phyloP scores from a whole-genome alignment of 2,329 filamentous ascomycete genomes.

The Xylaria hypoxylon region DNA sequence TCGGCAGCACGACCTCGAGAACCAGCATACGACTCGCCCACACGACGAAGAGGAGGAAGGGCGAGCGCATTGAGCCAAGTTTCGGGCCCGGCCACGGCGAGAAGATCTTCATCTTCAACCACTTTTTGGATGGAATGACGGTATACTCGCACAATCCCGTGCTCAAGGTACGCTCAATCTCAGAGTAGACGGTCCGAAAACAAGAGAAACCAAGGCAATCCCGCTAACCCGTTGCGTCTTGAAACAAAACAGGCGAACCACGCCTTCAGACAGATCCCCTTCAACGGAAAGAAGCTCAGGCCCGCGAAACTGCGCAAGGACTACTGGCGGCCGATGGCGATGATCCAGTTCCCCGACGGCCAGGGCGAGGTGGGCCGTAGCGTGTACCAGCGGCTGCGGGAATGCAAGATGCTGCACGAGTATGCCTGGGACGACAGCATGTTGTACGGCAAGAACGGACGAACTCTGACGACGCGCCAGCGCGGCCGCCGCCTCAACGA shows the following conservation, averaged over 20 bases:
- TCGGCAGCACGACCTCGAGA: constrained; percentile 47
- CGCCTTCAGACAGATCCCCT: constrained; percentile 57
- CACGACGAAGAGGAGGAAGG: constrained; percentile 39
- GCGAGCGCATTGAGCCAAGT: constrained; percentile 33
- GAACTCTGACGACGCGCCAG: constrained; percentile 53
- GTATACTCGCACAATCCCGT: constrained; percentile 63
- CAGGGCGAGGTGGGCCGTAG: constrained; percentile 66
- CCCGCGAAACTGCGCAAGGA: constrained; percentile 73
- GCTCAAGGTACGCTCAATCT: constrained; percentile 57
- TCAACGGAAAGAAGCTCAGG: constrained; percentile 75
- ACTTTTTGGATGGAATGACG: constrained; percentile 63
- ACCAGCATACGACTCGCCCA: constrained; percentile 57
- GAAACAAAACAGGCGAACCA: constrained; percentile 39
- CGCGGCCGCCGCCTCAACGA: constrained; percentile 67
- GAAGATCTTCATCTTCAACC: constrained; percentile 67
- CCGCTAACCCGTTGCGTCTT: constrained; percentile 15
- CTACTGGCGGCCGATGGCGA: constrained; percentile 72
- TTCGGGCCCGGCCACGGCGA: constrained; percentile 62
- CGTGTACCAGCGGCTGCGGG: constrained; percentile 72
- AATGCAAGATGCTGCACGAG: constrained; percentile 72
- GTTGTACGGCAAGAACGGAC: constrained; percentile 53
- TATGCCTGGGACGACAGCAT: constrained; percentile 68
- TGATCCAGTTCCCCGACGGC: constrained; percentile 67
- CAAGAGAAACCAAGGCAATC: not conserved
- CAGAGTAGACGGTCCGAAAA: not conserved